Evolutionary conservation across 192 early-diverging fungal species (phyloP), one percentile per base, ranked within the genome.

Genomic region (Coemansia sp.): DNA sequence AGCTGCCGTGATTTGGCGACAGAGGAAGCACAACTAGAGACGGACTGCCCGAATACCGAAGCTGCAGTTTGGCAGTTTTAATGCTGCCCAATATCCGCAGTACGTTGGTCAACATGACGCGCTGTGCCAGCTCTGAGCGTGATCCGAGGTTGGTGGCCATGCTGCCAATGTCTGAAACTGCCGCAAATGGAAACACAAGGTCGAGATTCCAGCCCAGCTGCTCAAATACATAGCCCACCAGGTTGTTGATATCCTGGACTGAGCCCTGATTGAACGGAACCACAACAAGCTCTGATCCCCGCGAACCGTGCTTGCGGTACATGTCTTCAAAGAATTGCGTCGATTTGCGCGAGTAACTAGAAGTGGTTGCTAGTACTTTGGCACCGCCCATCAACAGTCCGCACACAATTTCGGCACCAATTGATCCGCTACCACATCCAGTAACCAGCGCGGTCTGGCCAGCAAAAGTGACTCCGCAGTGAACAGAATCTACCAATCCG

Each of bases 241-340:
- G 73, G 19, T 84, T 72, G 52, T 85, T 73, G 32, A 90, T 85
- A 73, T 98, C 95, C 67, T 89, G 87, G 67, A 86, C 83, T 1
- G 94, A 95, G 55, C 88, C 93, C 62, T 89, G 91, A 75, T 98
- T 98, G 81, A 98, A 98, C 6, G 95, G 94, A 27, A 96, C 94
- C 19, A 98, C 88, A 43, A 96, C 82, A 57, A 98, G 83, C 41
- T 87, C 81, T 1, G 91, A 89, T 38, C 91, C 92, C 63, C 89
- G 88, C 37, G 94, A 88, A 19, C 94, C 96, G 70, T 88, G 85
- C n/a, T 79, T 74, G 65, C 94, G 88, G 82, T 93, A 98, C 68
- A 98, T 90, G 37, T 84, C 74, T 58, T 93, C 90, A 86, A 90
- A 98, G 82, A 90, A 92, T 79, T 90, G 88, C 24, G 87, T 91